Percentiles rank a stretch among this genome's conserved stretches.
Evolutionary conservation across 257 asterid species (phyloP).

Genomic region (Nicotiana obtusifolia): DNA sequence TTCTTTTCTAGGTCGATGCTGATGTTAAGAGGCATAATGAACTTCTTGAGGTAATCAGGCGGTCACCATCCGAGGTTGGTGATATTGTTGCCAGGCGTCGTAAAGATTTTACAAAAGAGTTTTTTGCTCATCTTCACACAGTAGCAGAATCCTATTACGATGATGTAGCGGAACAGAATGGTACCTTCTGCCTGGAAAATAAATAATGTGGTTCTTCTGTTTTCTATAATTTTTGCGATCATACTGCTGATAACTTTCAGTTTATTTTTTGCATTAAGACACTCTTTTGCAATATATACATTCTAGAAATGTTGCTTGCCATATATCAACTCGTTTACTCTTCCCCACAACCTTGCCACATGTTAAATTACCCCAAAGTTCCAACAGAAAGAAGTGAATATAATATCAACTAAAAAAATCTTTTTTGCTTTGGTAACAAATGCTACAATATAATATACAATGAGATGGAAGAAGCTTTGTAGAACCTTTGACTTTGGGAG

Average conservation of each 20-base stretch:
- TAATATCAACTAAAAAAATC: not conserved
- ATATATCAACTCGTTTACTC: not conserved
- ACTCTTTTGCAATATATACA: not conserved
- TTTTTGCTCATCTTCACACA: constrained; percentile 70
- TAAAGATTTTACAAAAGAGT: constrained; percentile 90
- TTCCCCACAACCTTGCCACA: not conserved
- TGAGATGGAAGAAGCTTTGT: not conserved
- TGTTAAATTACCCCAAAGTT: not conserved
- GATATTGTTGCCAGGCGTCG: constrained; percentile 84
- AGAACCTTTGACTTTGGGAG: not conserved
- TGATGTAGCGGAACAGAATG: constrained; percentile 74
- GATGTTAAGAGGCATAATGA: constrained; percentile 82
- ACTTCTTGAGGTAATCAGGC: constrained; percentile 58
- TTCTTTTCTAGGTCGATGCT: constrained; percentile 54
- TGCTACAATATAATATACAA: not conserved
- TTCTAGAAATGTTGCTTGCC: not conserved
- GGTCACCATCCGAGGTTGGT: constrained; percentile 55
- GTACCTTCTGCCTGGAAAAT: constrained; percentile 19
- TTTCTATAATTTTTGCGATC: not conserved
- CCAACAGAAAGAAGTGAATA: not conserved
- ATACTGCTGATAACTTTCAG: not conserved
- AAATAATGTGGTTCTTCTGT: not conserved
- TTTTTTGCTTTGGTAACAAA: not conserved
- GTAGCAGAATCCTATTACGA: constrained; percentile 77
- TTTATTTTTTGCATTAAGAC: not conserved